Evolutionary conservation across 129 eudicot genomes (phyloP).

Genomic region (Mikania micrantha): DNA sequence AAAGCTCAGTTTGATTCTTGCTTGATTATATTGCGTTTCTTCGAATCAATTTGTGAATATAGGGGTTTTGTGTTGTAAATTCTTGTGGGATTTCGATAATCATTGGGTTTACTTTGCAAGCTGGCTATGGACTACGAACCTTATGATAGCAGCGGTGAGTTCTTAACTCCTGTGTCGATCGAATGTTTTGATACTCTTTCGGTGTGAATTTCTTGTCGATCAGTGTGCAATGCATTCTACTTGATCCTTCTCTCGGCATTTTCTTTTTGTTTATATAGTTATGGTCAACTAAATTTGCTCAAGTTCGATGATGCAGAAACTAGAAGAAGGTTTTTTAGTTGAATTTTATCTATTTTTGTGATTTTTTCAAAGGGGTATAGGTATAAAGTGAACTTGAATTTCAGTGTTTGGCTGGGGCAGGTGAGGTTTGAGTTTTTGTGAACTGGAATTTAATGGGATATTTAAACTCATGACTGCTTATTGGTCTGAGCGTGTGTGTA

Average conservation of each 20-base stretch:
- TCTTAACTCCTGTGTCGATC: neutral
- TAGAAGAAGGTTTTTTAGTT: neutral
- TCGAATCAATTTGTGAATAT: neutral
- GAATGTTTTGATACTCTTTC: neutral
- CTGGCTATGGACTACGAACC: slow-evolving; percentile 86
- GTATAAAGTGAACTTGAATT: neutral
- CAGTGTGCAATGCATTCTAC: neutral
- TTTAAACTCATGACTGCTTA: too few relatives aligned
- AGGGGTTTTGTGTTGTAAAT: slow-evolving; percentile 16
- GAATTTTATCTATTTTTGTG: neutral
- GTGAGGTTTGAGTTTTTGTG: neutral
- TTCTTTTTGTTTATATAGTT: slow-evolving; percentile 3
- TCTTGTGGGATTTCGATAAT: slow-evolving; percentile 5
- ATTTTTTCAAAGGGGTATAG: neutral
- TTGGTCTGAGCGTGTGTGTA: neutral
- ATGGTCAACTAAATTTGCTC: neutral
- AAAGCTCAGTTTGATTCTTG: neutral
- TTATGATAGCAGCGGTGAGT: slow-evolving; percentile 78
- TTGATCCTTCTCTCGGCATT: slow-evolving; percentile 6
- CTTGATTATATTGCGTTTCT: neutral
- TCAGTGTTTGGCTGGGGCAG: slow-evolving; percentile 1
- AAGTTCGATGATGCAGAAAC: neutral
- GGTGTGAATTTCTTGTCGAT: slow-evolving; percentile 11
- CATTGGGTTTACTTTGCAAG: slow-evolving; percentile 14
- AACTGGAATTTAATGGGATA: too few relatives aligned